Conservation (phyloP, 2,329 filamentous ascomycete species). For the Orbilia javanica region DNA sequence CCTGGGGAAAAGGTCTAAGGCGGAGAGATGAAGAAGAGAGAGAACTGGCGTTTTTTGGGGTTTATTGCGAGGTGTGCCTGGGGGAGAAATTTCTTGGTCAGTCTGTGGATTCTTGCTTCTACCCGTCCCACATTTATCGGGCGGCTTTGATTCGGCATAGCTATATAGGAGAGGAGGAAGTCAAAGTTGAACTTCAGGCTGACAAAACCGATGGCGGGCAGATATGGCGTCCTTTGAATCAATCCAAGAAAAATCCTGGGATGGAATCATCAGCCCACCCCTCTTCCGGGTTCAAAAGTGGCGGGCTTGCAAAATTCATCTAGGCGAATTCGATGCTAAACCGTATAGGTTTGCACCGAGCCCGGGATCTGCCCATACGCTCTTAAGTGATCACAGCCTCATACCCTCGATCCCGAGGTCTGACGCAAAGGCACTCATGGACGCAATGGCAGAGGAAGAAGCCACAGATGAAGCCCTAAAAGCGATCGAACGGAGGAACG, state of each 20-base stretch:
- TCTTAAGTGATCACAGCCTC: background rate
- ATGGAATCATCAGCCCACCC: constrained; percentile 33
- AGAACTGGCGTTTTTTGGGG: constrained; percentile 21
- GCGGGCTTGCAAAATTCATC: background rate
- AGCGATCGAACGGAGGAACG: background rate
- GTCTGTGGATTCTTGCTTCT: background rate
- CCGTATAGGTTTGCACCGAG: background rate
- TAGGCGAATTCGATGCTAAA: background rate
- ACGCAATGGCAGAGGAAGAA: constrained; percentile 14
- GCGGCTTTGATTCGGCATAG: too few species aligned
- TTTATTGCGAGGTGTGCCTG: constrained; percentile 33
- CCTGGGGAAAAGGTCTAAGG: background rate
- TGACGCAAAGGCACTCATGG: constrained; percentile 2
- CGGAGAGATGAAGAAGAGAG: background rate
- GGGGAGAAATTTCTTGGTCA: constrained; percentile 25
- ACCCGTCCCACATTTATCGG: too few species aligned
- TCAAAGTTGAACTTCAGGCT: too few species aligned
- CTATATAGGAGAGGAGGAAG: background rate
- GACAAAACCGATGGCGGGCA: background rate
- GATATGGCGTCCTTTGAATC: constrained; percentile 21
- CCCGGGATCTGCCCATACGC: background rate
- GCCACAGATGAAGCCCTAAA: background rate
- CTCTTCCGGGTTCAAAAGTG: constrained; percentile 10
- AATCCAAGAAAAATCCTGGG: constrained; percentile 40
- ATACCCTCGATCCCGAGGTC: background rate